Evolutionary conservation across 164 flowering plant genomes (phyloP), one percentile per base, ranked within the genome.

Genomic region (Tinospora cordifolia): DNA sequence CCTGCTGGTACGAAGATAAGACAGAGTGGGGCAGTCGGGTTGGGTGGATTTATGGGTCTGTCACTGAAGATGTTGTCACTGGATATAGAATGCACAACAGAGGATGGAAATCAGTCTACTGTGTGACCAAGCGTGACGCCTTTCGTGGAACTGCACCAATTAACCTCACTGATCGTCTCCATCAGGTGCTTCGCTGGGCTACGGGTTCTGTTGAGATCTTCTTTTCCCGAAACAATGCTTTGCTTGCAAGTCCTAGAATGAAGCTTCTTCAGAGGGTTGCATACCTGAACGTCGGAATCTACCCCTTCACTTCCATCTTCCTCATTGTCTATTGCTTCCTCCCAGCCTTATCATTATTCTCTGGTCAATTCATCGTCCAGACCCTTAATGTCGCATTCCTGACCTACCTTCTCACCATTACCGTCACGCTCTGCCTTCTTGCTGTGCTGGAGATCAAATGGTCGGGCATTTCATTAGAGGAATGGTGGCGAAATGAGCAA

Each of bases 131-230:
- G 57, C 75, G 91, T 6, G 91, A 87, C 70, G 96, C 96, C 26
- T 91, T 91, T 76, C 88, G 89, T 21, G 97, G 97, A 3, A 82
- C 97, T 34, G 97, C 97, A 9, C 97, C 97, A 0, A 90, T 90
- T 73, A 90, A 90, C 67, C 87, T 90, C 26, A 87, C 97, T 0
- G 97, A 90, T 59, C 63, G 97, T 63, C 92, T 90, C 12, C 93
- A 90, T 70, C 93, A 90, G 75, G 97, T 90, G n/a, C 90, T 90
- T n/a, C 79, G 97, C 1, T 90, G 96, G 97, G 96, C 96, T 8
- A 87, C 91, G 8, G 96, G 93, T 13, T 90, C 96, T 0, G 97
- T 91, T 11, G 97, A 91, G 76, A 90, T 92, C 9, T 90, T 90
- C 79, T 87, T 92, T 78, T 88, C 93, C 8, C 81, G 95, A 12